Percentiles rank a stretch among this genome's conserved stretches.
Evolutionary conservation across 2,329 filamentous ascomycete species (phyloP).

Genomic region (Aspergillus uvarum): DNA sequence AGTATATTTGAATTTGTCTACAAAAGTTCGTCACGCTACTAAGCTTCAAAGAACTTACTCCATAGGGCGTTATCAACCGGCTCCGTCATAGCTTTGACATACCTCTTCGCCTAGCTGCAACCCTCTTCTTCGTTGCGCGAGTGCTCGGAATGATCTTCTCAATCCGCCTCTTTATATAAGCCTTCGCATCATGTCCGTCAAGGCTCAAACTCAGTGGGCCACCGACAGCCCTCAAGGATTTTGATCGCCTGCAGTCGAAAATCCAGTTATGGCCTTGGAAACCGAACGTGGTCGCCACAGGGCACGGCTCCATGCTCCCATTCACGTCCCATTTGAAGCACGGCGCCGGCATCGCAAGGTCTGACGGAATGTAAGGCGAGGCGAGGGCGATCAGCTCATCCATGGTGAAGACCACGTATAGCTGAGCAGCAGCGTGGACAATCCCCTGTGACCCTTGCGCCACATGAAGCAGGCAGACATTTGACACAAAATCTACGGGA

Average conservation of each 20-base stretch:
- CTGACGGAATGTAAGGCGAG: background rate
- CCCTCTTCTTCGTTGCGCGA: background rate
- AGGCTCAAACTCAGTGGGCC: background rate
- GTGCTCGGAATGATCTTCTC: background rate
- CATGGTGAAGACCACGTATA: background rate
- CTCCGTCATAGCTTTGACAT: background rate
- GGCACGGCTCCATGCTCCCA: background rate
- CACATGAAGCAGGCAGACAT: constrained; percentile 19
- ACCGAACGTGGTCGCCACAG: background rate
- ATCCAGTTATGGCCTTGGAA: background rate
- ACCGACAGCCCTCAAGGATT: background rate
- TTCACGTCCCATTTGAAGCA: background rate
- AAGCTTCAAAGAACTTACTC: too few species aligned
- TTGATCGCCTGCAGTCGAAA: background rate
- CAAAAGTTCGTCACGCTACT: too few species aligned
- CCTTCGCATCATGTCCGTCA: background rate
- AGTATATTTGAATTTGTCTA: too few species aligned
- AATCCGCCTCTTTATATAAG: background rate
- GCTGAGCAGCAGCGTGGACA: constrained; percentile 11
- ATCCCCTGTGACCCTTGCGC: constrained; percentile 12
- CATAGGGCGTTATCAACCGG: too few species aligned
- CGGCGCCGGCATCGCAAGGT: background rate
- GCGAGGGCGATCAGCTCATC: background rate
- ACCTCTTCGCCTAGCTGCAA: background rate
- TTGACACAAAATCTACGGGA: constrained; percentile 20